These are phyloP conservation scores for Prunus campanulata DNA, from an alignment of 306 rosid species.

Conservation along the genomic window DNA sequence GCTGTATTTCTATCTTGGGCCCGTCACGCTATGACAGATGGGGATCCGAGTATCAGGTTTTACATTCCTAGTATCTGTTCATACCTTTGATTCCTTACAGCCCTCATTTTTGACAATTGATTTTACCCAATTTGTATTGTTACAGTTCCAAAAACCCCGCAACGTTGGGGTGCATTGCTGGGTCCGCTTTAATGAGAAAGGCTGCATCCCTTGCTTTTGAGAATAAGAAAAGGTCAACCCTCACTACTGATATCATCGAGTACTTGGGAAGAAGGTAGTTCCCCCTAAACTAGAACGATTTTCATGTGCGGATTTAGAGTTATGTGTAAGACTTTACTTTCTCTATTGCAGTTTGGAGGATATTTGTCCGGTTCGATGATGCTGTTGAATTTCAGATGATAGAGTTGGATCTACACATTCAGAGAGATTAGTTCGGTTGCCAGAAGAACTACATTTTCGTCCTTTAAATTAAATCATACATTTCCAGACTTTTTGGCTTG, in stretches of 20 bases:
- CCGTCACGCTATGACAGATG: slow-evolving; percentile 36
- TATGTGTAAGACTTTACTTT: slow-evolving; percentile 1
- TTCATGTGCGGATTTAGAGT: background rate
- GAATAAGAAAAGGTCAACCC: slow-evolving; percentile 82
- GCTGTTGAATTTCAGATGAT: slow-evolving; percentile 1
- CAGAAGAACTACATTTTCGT: too few species aligned
- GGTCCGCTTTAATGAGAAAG: slow-evolving; percentile 73
- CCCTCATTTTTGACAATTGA: background rate
- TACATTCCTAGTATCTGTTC: background rate
- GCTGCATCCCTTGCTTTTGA: slow-evolving; percentile 85
- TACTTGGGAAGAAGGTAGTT: slow-evolving; percentile 77
- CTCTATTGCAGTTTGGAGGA: slow-evolving; percentile 71
- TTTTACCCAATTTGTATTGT: slow-evolving; percentile 18
- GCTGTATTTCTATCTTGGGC: slow-evolving; percentile 91
- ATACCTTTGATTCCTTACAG: background rate
- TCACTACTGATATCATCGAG: slow-evolving; percentile 84
- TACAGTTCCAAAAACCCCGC: slow-evolving; percentile 64
- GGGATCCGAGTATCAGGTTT: slow-evolving; percentile 47
- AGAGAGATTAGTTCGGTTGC: background rate
- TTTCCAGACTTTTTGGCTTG: background rate
- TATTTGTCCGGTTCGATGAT: slow-evolving; percentile 54
- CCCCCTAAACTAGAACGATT: background rate
- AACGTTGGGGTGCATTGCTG: slow-evolving; percentile 80
- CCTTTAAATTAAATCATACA: too few species aligned
- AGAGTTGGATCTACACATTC: background rate